Base-by-base conservation (phyloP, 805 yeast genomes). In the Candida nemodendra region DNA sequence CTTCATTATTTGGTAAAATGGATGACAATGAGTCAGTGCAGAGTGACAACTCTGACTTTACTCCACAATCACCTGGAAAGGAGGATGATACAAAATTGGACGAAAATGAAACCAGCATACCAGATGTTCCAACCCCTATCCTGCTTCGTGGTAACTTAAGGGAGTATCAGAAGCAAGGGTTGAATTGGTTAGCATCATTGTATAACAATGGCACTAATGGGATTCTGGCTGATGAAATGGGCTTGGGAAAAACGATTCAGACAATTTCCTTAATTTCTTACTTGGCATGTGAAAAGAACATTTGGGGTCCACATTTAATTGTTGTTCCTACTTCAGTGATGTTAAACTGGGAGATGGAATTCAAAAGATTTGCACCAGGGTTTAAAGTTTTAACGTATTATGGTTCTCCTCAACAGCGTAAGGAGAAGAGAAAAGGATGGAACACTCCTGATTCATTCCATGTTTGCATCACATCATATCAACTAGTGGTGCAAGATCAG, bases 341-440 rank as follows among this genome's bases (percentile, higher is more conserved):
- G 81, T 76, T 93, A 37, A 93, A 93, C 57, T 93, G 99, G 99
- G 99, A 93, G 61, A 91, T 95, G 97, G 99, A 93, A 57, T 90
- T 93, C 65, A 93, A 95, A 56, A 78, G 95, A 53, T 93, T 93
- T 69, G 97, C 97, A 1, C 99, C 99, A 0, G 99, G 99, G 0
- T 84, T 93, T 61, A 91, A 95, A 61, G 93, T 93, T 3, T 58
- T 93, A 59, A 93, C 98, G 0, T 93, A 93, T 61, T 93, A 91
- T 54, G 99, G 99, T 0, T 81, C 95, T 12, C 99, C 98, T 0
- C 95, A 87, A 53, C 98, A 93, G 59, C 81, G 99, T 57, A 90
- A 90, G 33, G 93, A 87, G 48, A 93, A 93, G 57, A 79, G 99
- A 53, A 83, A 84, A 47, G 99, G 99, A 2, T 93, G 99, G 99